These are phyloP conservation scores for Trichoderma asperelloides DNA, from an alignment of 495 filamentous ascomycete genomes.

Conservation along the genomic window DNA sequence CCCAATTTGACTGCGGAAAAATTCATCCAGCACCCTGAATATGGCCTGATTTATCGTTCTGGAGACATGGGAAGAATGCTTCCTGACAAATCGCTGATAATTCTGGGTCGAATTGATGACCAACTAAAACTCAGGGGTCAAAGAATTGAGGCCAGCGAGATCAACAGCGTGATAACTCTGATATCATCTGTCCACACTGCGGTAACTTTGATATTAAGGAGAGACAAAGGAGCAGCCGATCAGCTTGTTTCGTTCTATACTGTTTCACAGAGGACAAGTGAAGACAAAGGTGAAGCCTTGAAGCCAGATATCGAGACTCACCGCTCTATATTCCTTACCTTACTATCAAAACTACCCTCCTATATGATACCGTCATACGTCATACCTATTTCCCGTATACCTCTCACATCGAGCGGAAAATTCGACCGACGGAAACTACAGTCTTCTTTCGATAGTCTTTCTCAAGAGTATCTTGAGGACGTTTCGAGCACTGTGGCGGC, in stretches of 20 bases:
- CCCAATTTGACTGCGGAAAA: conserved; percentile 44
- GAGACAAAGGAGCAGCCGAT: conserved; percentile 20
- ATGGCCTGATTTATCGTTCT: conserved; percentile 60
- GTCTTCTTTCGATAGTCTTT: conserved; percentile 15
- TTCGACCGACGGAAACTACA: conserved; percentile 34
- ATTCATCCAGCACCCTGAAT: conserved; percentile 55
- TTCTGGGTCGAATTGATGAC: conserved; percentile 64
- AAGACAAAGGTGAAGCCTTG: conserved; percentile 17
- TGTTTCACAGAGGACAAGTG: conserved; percentile 16
- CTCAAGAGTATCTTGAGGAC: conserved; percentile 13
- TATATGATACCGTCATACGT: conserved; percentile 65
- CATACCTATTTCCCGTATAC: conserved; percentile 55
- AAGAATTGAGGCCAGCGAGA: conserved; percentile 70
- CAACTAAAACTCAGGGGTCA: conserved; percentile 80
- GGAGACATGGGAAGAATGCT: conserved; percentile 67
- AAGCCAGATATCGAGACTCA: conserved; percentile 12
- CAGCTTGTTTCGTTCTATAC: conserved; percentile 54
- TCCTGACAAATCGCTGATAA: conserved; percentile 58
- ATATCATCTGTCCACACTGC: conserved; percentile 39
- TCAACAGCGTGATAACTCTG: conserved; percentile 48
- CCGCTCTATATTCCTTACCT: conserved; percentile 28
- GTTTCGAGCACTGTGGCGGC: conserved; percentile 24
- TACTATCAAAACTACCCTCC: conserved; percentile 39
- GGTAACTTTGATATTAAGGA: conserved; percentile 39
- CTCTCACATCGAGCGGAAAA: conserved; percentile 56